A percentile compares a stretch with the other conserved stretches of the same genome.
Evolutionary conservation across 257 asterid species (phyloP).

Genomic region (Thymus mandschuricus): DNA sequence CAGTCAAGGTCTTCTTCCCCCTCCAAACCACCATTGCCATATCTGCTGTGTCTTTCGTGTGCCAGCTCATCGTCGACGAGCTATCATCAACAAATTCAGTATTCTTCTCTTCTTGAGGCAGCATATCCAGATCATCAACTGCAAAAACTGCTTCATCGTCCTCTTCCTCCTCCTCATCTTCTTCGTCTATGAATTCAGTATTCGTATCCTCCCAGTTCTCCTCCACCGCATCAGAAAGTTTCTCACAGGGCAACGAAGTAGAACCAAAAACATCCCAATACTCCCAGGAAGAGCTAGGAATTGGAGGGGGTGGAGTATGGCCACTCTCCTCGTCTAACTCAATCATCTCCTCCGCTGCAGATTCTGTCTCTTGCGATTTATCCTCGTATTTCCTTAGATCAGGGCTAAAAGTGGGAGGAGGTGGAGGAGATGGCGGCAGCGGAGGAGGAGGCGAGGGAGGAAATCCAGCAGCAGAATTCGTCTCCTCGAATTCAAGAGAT

Average conservation of each 20-base stretch:
- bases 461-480: constrained; percentile 43
- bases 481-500: constrained; percentile 68
- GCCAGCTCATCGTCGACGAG: constrained; percentile 58
- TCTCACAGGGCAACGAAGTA: constrained; percentile 36
- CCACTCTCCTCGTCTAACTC: constrained; percentile 52
- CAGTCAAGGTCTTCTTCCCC: constrained; percentile 55
- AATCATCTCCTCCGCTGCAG: constrained; percentile 47
- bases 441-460: constrained; percentile 82
- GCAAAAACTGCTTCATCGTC: constrained; percentile 17
- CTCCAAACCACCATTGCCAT: constrained; percentile 72
- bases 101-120: constrained; percentile 32
- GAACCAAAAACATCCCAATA: constrained; percentile 69
- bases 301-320: constrained; percentile 63
- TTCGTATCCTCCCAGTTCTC: constrained; percentile 75
- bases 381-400: constrained; percentile 44
- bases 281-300: constrained; percentile 61
- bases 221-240: constrained; percentile 40
- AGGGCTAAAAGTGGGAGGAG: constrained; percentile 78
- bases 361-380: constrained; percentile 26
- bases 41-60: constrained; percentile 55
- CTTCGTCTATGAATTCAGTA: constrained; percentile 60
- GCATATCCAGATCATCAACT: constrained; percentile 31
- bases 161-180: constrained; percentile 35
- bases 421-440: constrained; percentile 75
- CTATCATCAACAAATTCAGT: constrained; percentile 52